These are phyloP conservation scores for Xylaria sp. DNA, from an alignment of 2,329 filamentous ascomycete genomes.

Conservation along the genomic window DNA sequence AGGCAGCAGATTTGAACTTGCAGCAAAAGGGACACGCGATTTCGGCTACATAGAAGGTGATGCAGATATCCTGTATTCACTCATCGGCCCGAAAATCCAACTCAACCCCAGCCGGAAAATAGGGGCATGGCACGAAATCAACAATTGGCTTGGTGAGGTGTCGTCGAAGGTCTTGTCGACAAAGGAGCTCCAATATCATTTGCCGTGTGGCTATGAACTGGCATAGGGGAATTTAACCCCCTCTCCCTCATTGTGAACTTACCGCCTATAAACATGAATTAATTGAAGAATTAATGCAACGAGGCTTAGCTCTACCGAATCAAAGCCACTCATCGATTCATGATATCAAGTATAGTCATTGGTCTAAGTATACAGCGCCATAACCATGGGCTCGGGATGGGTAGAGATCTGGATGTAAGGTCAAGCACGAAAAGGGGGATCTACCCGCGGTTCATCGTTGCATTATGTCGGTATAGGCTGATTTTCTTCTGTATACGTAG, in stretches of 20 bases:
- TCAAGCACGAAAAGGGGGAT: not conserved
- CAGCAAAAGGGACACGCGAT: not conserved
- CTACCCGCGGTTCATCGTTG: not conserved
- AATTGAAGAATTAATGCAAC: not conserved
- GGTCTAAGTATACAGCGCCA: not conserved
- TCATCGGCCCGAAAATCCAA: not conserved
- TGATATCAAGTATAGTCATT: not conserved
- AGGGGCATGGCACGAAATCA: not conserved
- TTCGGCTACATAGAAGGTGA: not conserved
- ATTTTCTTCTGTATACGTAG: not conserved
- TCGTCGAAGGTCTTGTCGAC: not conserved
- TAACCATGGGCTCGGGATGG: not conserved
- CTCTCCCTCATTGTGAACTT: not conserved
- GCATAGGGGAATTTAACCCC: not conserved
- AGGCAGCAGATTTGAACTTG: not conserved
- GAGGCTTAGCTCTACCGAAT: not conserved
- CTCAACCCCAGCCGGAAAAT: not conserved
- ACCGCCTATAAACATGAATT: not conserved
- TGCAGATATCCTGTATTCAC: not conserved
- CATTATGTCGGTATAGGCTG: not conserved
- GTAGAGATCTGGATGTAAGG: not conserved
- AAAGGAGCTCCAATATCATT: not conserved
- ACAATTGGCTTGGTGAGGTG: not conserved
- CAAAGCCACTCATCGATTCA: not conserved
- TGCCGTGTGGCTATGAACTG: not conserved